phyloP scores from a whole-genome alignment of 805 yeast genomes.

The Yarrowia sp. region DNA sequence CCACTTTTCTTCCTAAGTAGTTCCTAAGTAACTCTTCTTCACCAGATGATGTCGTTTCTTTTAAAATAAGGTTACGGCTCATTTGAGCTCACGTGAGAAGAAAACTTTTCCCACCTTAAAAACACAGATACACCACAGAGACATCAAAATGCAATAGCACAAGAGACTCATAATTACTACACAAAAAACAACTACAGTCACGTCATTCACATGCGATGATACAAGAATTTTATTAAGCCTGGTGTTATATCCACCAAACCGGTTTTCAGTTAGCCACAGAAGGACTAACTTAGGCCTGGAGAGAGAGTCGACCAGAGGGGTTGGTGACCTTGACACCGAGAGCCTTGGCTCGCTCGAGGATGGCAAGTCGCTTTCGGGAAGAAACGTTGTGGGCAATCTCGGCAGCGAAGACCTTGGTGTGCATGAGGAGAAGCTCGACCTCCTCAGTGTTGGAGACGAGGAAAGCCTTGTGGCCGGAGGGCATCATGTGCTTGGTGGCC shows the following conservation, averaged over 20 bases:
- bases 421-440: constrained; percentile 93
- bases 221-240: constrained; percentile 36
- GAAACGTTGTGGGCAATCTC: constrained; percentile 99
- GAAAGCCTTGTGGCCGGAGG: constrained; percentile 98
- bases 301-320: constrained; percentile 97
- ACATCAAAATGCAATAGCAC: background rate
- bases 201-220: constrained; percentile 36
- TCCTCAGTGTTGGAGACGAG: constrained; percentile 91
- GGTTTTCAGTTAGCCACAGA: constrained; percentile 33
- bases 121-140: background rate
- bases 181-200: background rate
- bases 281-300: constrained; percentile 77
- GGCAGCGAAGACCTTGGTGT: constrained; percentile 99
- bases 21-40: no score
- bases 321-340: constrained; percentile 98
- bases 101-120: constrained; percentile 7
- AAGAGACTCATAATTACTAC: no score
- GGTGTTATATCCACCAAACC: constrained; percentile 33
- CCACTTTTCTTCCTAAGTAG: no score
- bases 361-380: constrained; percentile 96
- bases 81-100: constrained; percentile 3
- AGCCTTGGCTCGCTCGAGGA: constrained; percentile 96
- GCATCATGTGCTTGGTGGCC: constrained; percentile 93
- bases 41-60: no score
- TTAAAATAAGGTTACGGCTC: background rate